Evolutionary conservation across 2,329 filamentous ascomycete species (phyloP), one percentile per base, ranked within the genome.

Genomic region (Pleurostoma richardsiae): DNA sequence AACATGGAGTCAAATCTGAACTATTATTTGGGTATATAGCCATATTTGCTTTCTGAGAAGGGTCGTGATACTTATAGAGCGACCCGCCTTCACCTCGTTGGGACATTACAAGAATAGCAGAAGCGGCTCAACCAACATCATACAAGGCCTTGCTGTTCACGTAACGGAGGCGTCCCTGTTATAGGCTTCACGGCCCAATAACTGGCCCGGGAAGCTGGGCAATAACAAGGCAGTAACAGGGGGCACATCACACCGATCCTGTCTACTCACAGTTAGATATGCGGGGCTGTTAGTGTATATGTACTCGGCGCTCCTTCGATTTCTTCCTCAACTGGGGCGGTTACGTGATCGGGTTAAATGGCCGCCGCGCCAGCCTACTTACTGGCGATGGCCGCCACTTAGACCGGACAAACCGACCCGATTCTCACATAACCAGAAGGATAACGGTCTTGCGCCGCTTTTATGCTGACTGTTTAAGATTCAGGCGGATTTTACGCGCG

Each of bases 281-380:
- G 33, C 8, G 33, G n/a, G 33, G 8, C 8, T 36, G 33, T n/a
- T 36, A 36, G 33, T 36, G 33, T n/a, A 36, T 36, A 36, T 8
- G 33, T 36, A 36, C n/a, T 36, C n/a, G 33, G n/a, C n/a, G 33
- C 33, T 36, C 8, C 8, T 8, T 36, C n/a, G 33, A n/a, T 36
- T 8, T 36, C n/a, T 36, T 29, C 38, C 41, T 6, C 26, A 45
- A 8, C 33, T 29, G 26, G 33, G 39, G 44, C 49, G 44, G 49
- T 53, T 53, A 53, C 49, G 51, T 53, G 51, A 53, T 49, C 46
- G 51, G 49, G n/a, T 33, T 40, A 44, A 51, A 53, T 53, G 40
- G 27, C 28, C 38, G 46, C 51, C 46, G 41, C 46, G 42, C 45
- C 44, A 53, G 49, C 44, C 46, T 40, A 29, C 41, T 38, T 39